Conservation (phyloP, 2,329 filamentous ascomycete species). For the Diplocarpon rosae region DNA sequence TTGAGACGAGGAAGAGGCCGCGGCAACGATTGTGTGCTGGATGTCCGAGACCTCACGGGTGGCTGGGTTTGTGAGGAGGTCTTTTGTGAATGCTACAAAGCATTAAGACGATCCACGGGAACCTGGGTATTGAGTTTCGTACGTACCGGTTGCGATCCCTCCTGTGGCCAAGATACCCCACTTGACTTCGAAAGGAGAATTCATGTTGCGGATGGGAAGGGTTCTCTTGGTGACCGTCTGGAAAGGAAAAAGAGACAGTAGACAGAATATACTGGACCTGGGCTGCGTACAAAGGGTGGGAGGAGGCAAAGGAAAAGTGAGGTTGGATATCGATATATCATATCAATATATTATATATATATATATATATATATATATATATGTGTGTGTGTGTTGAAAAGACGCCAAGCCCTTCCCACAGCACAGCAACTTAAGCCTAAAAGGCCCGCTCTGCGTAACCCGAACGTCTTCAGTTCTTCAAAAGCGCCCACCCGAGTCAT, state of each 20-base stretch:
- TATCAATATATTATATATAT: too few relatives aligned
- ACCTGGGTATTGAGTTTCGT: not conserved
- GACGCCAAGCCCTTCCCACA: too few relatives aligned
- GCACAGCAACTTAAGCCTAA: too few relatives aligned
- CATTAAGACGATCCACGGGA: not conserved
- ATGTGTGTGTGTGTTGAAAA: too few relatives aligned
- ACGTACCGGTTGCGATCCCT: slow-evolving; percentile 28
- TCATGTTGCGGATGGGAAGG: slow-evolving; percentile 12
- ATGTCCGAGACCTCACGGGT: slow-evolving; percentile 49
- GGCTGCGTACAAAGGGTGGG: too few relatives aligned
- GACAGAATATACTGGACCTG: too few relatives aligned
- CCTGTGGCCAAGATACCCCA: slow-evolving; percentile 30
- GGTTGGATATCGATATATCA: too few relatives aligned
- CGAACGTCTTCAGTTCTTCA: not conserved
- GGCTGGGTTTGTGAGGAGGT: slow-evolving; percentile 50
- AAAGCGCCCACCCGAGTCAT: slow-evolving; percentile 1
- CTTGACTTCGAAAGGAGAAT: slow-evolving; percentile 21
- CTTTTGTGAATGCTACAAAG: slow-evolving; percentile 42
- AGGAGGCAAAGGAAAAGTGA: too few relatives aligned
- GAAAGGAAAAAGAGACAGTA: not conserved
- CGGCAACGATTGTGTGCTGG: slow-evolving; percentile 50
- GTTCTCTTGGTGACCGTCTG: not conserved
- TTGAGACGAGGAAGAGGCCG: slow-evolving; percentile 51
- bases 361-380: too few relatives aligned
- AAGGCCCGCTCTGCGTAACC: too few relatives aligned